Conservation (phyloP, 2,329 filamentous ascomycete species). For the Aspergillus pseudonomiae region DNA sequence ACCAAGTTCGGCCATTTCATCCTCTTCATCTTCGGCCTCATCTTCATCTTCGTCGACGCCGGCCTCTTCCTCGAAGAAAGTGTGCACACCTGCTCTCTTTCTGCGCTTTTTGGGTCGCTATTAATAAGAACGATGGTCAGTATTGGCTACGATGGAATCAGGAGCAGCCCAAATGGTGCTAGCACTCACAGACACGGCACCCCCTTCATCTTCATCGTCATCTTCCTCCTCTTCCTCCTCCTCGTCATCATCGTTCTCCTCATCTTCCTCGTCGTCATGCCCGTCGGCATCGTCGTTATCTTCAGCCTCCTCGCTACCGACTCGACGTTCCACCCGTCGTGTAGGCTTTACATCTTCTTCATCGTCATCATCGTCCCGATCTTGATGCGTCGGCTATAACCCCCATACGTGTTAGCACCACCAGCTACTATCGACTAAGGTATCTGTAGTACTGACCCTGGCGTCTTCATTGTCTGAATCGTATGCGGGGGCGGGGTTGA, state of each 20-base stretch:
- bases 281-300: conserved; percentile 37
- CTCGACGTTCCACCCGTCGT: conserved; percentile 17
- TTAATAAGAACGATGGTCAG: conserved; percentile 40
- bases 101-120: conserved; percentile 77
- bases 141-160: not conserved
- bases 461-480: conserved; percentile 71
- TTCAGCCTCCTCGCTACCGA: conserved; percentile 42
- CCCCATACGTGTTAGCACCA: conserved; percentile 22
- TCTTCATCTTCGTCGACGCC: conserved; percentile 95
- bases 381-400: conserved; percentile 30
- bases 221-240: conserved; percentile 52
- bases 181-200: conserved; percentile 63
- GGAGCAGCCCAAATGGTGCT: conserved; percentile 28
- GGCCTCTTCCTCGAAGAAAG: conserved; percentile 96
- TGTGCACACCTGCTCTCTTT: conserved; percentile 72
- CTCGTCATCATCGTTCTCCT: conserved; percentile 63
- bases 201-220: conserved; percentile 54
- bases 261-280: conserved; percentile 51
- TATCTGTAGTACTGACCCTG: conserved; percentile 25
- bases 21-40: conserved; percentile 85
- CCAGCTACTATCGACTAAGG: conserved; percentile 13
- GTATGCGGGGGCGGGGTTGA: conserved; percentile 79
- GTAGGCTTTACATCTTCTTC: conserved; percentile 47
- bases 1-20: conserved; percentile 81
- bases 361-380: conserved; percentile 47